These are phyloP conservation scores for Achaetomiella virescens DNA, from an alignment of 495 filamentous ascomycete genomes.

Conservation along the genomic window DNA sequence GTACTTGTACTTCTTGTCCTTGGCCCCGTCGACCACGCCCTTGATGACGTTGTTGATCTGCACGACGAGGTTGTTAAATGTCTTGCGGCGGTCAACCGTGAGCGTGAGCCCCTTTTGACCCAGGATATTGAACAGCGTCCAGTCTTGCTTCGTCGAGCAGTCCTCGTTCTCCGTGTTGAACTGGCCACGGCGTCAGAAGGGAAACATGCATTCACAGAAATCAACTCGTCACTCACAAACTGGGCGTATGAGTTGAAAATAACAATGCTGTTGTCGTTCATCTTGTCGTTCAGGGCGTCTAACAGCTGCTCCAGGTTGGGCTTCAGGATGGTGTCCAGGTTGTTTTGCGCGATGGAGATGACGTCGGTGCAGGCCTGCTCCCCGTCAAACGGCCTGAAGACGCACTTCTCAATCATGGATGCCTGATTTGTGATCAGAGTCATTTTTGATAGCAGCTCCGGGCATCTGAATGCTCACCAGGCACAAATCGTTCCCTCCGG, in stretches of 20 bases:
- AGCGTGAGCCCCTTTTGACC: conserved; percentile 35
- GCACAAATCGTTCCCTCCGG: conserved; percentile 33
- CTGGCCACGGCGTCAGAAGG: too few relatives aligned
- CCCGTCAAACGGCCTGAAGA: conserved; percentile 15
- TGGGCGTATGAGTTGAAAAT: conserved; percentile 24
- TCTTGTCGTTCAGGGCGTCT: conserved; percentile 13
- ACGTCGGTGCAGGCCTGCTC: conserved; percentile 17
- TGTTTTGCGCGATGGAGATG: conserved; percentile 18
- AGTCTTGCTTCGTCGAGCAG: conserved; percentile 21
- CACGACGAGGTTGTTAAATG: conserved; percentile 29
- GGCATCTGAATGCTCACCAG: conserved; percentile 10
- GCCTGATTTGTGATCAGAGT: background rate
- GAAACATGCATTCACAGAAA: too few relatives aligned
- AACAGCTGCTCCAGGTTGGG: conserved; percentile 21
- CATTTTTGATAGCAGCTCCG: background rate
- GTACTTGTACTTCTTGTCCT: conserved; percentile 3
- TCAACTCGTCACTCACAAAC: too few relatives aligned
- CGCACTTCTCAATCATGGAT: conserved; percentile 22
- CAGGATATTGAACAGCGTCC: conserved; percentile 4
- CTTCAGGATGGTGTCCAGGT: conserved; percentile 20
- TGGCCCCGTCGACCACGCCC: conserved; percentile 9
- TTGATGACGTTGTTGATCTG: conserved; percentile 21
- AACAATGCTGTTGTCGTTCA: conserved; percentile 22
- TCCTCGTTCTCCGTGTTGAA: conserved; percentile 22
- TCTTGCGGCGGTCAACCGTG: conserved; percentile 40